A percentile compares a stretch with the other conserved stretches of the same genome.
Conservation (phyloP, 805 yeast species). For the Yarrowia keelungensis region DNA sequence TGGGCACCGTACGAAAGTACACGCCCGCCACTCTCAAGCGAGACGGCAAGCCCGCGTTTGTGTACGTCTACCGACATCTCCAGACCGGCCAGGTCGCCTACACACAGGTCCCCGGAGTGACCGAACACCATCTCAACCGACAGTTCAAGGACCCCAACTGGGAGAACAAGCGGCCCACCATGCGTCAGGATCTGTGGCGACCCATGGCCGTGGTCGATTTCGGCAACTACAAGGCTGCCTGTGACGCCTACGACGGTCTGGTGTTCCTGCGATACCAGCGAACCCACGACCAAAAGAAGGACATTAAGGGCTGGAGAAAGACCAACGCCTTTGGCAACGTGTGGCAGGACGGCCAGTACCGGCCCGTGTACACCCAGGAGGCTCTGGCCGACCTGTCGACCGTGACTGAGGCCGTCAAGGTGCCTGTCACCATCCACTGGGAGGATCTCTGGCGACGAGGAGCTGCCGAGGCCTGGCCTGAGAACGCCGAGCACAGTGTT, state of each 20-base stretch:
- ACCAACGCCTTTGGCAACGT: conserved; percentile 78
- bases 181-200: conserved; percentile 89
- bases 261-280: conserved; percentile 77
- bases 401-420: conserved; percentile 66
- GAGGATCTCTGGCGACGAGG: conserved; percentile 90
- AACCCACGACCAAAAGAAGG: conserved; percentile 62
- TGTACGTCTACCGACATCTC: conserved; percentile 80
- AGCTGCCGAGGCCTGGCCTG: conserved; percentile 51
- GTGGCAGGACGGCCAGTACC: conserved; percentile 86
- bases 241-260: conserved; percentile 74
- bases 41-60: conserved; percentile 61
- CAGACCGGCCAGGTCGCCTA: conserved; percentile 90
- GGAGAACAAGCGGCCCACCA: conserved; percentile 81
- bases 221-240: conserved; percentile 65
- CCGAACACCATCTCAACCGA: conserved; percentile 59
- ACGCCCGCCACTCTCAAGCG: conserved; percentile 26
- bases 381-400: conserved; percentile 83
- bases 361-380: conserved; percentile 91
- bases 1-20: conserved; percentile 39
- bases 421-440: conserved; percentile 68
- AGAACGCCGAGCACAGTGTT: conserved; percentile 21
- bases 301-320: conserved; percentile 71
- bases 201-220: conserved; percentile 84
- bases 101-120: conserved; percentile 76
- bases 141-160: conserved; percentile 86